Conservation (phyloP, 2,329 filamentous ascomycete genomes). For the Ophiosphaerella herpotricha region DNA sequence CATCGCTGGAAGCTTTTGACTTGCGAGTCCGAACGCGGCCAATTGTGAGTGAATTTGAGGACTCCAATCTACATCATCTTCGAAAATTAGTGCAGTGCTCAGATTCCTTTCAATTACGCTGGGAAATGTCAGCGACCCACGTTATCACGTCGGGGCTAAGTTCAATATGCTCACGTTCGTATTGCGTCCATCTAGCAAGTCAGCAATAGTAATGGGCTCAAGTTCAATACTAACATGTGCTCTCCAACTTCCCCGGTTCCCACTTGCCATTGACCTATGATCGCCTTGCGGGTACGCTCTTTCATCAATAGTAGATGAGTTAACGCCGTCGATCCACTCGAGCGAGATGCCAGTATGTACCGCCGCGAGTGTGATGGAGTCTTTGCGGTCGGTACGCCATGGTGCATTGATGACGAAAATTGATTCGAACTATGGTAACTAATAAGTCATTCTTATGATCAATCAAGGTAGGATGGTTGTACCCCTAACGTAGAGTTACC, state of each 20-base stretch:
- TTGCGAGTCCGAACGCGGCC: constrained; percentile 12
- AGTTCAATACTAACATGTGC: constrained; percentile 22
- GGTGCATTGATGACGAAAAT: constrained; percentile 60
- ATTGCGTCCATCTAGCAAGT: constrained; percentile 14
- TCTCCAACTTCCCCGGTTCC: constrained; percentile 29
- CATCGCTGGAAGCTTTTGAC: constrained; percentile 14
- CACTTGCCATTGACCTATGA: constrained; percentile 27
- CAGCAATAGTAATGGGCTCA: no score
- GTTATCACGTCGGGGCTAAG: not conserved
- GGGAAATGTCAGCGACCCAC: constrained; percentile 1
- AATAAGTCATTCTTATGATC: not conserved
- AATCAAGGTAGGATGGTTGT: constrained; percentile 1
- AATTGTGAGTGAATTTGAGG: constrained; percentile 25
- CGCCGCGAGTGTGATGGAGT: constrained; percentile 56
- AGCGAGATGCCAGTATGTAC: constrained; percentile 53
- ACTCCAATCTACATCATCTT: constrained; percentile 36
- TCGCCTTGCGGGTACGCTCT: constrained; percentile 42
- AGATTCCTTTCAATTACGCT: constrained; percentile 29
- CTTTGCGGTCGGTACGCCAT: constrained; percentile 56
- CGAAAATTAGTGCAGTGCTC: constrained; percentile 28
- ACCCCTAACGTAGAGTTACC: constrained; percentile 29
- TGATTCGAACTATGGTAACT: constrained; percentile 53
- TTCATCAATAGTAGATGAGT: constrained; percentile 39
- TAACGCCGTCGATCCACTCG: constrained; percentile 55
- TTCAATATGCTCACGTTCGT: constrained; percentile 14